A percentile compares a stretch with the other conserved stretches of the same genome.
Conservation (phyloP, 2,329 filamentous ascomycete species). For the Periconia digitata region DNA sequence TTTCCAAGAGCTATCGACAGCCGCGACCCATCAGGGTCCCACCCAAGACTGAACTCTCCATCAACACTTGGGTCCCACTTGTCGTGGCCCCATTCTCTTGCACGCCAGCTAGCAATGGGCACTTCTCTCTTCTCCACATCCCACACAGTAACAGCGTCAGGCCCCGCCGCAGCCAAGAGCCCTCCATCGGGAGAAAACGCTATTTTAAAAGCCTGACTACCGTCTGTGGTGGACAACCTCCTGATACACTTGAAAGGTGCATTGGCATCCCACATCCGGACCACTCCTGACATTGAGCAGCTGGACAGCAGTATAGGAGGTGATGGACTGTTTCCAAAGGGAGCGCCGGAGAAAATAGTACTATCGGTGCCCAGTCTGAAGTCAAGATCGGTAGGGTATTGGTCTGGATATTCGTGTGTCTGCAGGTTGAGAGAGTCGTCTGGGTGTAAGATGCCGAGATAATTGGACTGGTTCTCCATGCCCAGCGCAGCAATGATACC, state of each 20-base stretch:
- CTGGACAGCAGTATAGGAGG: slow-evolving; percentile 41
- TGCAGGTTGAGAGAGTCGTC: slow-evolving; percentile 35
- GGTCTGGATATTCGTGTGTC: slow-evolving; percentile 35
- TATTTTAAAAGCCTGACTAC: slow-evolving; percentile 43
- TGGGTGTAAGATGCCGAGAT: slow-evolving; percentile 40
- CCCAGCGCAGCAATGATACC: slow-evolving; percentile 42
- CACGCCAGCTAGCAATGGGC: slow-evolving; percentile 40
- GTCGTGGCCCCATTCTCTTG: slow-evolving; percentile 24
- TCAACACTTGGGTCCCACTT: slow-evolving; percentile 37
- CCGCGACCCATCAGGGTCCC: slow-evolving; percentile 42
- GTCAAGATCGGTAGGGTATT: slow-evolving; percentile 44
- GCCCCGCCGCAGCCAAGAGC: slow-evolving; percentile 48
- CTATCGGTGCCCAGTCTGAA: slow-evolving; percentile 36
- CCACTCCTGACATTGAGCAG: slow-evolving; percentile 44
- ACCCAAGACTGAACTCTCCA: slow-evolving; percentile 40
- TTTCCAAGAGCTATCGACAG: slow-evolving; percentile 42
- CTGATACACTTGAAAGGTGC: slow-evolving; percentile 37
- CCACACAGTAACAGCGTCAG: slow-evolving; percentile 51
- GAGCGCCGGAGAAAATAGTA: slow-evolving; percentile 5
- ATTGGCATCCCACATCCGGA: slow-evolving; percentile 46
- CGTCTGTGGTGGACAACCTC: slow-evolving; percentile 30
- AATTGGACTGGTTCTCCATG: slow-evolving; percentile 26
- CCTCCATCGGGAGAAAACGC: slow-evolving; percentile 49
- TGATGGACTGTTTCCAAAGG: slow-evolving; percentile 9
- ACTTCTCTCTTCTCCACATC: slow-evolving; percentile 36